Evolutionary conservation across 2,329 filamentous ascomycete species (phyloP).

Genomic region (Rutstroemia sp.): DNA sequence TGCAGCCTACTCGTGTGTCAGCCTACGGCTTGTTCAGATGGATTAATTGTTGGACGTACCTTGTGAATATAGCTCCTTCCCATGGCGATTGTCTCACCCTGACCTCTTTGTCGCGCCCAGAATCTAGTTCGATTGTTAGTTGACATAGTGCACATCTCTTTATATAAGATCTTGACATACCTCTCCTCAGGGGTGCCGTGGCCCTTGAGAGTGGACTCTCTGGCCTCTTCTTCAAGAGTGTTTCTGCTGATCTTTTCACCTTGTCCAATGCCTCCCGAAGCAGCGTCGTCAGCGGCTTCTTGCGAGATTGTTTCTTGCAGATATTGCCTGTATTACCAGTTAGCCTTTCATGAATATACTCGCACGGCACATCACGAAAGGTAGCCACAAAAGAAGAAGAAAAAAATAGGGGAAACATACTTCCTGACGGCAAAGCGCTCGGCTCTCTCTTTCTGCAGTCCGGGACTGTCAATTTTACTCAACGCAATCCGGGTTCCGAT

Average conservation of each 20-base stretch:
- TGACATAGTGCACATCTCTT: too few relatives aligned
- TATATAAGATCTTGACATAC: slow-evolving; percentile 23
- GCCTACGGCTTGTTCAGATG: background rate
- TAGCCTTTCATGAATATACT: background rate
- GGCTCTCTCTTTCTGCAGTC: slow-evolving; percentile 74
- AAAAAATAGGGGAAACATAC: slow-evolving; percentile 39
- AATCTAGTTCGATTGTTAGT: slow-evolving; percentile 24
- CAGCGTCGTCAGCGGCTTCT: slow-evolving; percentile 42
- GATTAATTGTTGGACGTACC: slow-evolving; percentile 19
- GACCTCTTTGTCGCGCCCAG: slow-evolving; percentile 53
- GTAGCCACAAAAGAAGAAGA: background rate
- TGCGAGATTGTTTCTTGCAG: slow-evolving; percentile 65
- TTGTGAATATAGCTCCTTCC: slow-evolving; percentile 49
- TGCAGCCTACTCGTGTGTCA: background rate
- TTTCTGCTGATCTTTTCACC: slow-evolving; percentile 58
- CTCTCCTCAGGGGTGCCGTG: slow-evolving; percentile 47
- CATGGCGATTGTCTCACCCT: slow-evolving; percentile 49
- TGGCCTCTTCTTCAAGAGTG: slow-evolving; percentile 57
- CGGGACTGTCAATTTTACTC: slow-evolving; percentile 75
- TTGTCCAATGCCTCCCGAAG: slow-evolving; percentile 39
- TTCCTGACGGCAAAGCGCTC: slow-evolving; percentile 78
- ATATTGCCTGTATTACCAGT: slow-evolving; percentile 20
- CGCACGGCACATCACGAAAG: background rate
- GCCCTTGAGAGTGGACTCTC: slow-evolving; percentile 41
- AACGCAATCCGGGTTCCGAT: slow-evolving; percentile 66